phyloP scores from a whole-genome alignment of 306 rosid genomes.

The Macrotyloma uniflorum region DNA sequence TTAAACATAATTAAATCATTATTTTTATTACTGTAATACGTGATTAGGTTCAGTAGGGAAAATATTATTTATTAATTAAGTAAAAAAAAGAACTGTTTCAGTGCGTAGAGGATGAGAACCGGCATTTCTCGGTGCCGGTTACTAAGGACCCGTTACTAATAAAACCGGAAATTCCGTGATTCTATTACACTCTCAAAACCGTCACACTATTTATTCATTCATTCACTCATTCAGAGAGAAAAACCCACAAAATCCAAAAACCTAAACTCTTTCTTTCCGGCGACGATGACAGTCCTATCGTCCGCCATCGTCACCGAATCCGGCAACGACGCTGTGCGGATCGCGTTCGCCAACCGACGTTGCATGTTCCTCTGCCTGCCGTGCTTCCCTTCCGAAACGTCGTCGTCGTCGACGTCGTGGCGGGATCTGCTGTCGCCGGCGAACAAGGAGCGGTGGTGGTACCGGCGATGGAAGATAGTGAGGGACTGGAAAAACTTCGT shows the following conservation, averaged over 20 bases:
- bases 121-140: slow-evolving; percentile 24
- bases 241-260: background rate
- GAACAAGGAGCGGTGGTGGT: slow-evolving; percentile 55
- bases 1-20: too few species aligned
- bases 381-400: slow-evolving; percentile 32
- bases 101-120: background rate
- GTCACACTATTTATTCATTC: slow-evolving; percentile 16
- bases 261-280: background rate
- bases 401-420: slow-evolving; percentile 43
- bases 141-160: background rate
- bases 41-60: too few species aligned
- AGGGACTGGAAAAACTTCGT: slow-evolving; percentile 77
- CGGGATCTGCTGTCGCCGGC: slow-evolving; percentile 47
- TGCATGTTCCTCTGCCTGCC: slow-evolving; percentile 57
- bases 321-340: background rate
- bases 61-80: too few species aligned
- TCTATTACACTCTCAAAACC: background rate
- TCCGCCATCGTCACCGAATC: background rate
- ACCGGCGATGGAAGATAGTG: slow-evolving; percentile 59
- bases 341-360: slow-evolving; percentile 33
- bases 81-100: background rate
- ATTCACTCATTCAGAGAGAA: background rate
- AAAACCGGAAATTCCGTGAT: background rate
- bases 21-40: too few species aligned
- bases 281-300: slow-evolving; percentile 15